phyloP scores from a whole-genome alignment of 2,329 filamentous ascomycete species.

The Westerdykella aurantiaca region DNA sequence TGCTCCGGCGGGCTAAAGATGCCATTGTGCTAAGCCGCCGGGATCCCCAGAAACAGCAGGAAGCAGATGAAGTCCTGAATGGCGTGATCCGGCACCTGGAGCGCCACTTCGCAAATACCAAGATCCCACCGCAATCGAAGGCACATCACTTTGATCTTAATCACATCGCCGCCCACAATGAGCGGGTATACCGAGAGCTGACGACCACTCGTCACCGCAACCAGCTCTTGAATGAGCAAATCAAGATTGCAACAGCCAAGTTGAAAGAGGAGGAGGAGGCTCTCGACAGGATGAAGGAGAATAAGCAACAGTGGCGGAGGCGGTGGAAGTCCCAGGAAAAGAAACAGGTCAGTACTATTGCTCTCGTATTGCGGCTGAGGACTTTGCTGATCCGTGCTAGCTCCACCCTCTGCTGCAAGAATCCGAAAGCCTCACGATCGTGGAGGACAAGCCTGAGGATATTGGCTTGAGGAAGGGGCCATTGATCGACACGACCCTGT shows the following conservation, averaged over 20 bases:
- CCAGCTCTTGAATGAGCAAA: constrained; percentile 55
- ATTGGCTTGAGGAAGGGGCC: constrained; percentile 22
- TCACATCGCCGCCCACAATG: constrained; percentile 55
- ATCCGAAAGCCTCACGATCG: constrained; percentile 8
- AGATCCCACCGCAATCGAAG: constrained; percentile 57
- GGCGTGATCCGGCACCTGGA: constrained; percentile 52
- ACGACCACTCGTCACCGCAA: constrained; percentile 59
- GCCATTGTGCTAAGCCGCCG: constrained; percentile 56
- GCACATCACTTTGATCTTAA: constrained; percentile 59
- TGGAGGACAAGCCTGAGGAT: constrained; percentile 28
- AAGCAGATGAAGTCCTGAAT: constrained; percentile 53
- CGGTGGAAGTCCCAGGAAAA: constrained; percentile 29
- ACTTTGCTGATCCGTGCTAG: constrained; percentile 19
- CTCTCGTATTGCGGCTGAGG: constrained; percentile 6
- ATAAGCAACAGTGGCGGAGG: constrained; percentile 23
- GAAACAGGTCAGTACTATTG: constrained; percentile 17
- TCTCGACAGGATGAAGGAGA: constrained; percentile 24
- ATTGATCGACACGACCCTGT: constrained; percentile 11
- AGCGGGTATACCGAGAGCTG: constrained; percentile 44
- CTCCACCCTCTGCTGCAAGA: constrained; percentile 31
- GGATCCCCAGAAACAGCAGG: constrained; percentile 42
- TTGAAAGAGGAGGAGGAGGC: constrained; percentile 24
- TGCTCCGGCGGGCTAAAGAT: constrained; percentile 56
- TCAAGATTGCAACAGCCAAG: constrained; percentile 48
- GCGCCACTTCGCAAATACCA: constrained; percentile 54